Base-by-base conservation (phyloP, 768 basidiomycete species). In the Tylopilus rubrobrunneus region DNA sequence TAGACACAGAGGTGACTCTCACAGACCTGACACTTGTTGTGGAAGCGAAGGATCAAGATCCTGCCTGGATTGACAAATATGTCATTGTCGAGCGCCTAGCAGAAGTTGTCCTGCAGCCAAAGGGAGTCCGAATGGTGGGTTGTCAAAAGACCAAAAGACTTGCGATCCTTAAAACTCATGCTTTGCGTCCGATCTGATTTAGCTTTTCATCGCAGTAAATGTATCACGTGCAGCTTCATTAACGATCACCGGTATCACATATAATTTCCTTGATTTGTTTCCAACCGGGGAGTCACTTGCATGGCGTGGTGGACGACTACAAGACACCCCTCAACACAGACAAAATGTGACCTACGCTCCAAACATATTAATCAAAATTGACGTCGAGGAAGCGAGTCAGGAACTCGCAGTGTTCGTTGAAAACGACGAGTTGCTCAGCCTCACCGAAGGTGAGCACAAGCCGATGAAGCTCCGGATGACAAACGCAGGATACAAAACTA, bases 181-280 rank as follows among this genome's bases (percentile, higher is more conserved):
- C 14, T 41, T 10, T 56, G 19, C 49, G 10, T 31, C 49, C 5
- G 7, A 45, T 53, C 34, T 56, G 29, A 52, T 21, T 17, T 51
- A 85, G 84, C 73, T 94, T 43, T 79, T 87, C 3, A 74, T 94
- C 37, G 72, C 81, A 5, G 67, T 93, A 33, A 83, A 76, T 51
- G 78, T 78, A 23, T 75, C 70, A 3, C 73, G 71, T 45, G 73
- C 86, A 1, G 74, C 78, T 2, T 76, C 77, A 2, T 64, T 95
- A 41, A 71, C 69, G 23, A 70, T 95, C 41, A 79, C 80, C 14
- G 71, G 84, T 40, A 78, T 78, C 37, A 75, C 74, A 41, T 92
- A 87, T 57, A 68, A 83, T 29, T 95, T 94, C 66, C 78, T 94
- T 33, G 82, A 82, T 5, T 77, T 91, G 31, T 76, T 95, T 19